phyloP scores from a whole-genome alignment of 2,329 filamentous ascomycete genomes.

The Trichoderma atrobrunneum region DNA sequence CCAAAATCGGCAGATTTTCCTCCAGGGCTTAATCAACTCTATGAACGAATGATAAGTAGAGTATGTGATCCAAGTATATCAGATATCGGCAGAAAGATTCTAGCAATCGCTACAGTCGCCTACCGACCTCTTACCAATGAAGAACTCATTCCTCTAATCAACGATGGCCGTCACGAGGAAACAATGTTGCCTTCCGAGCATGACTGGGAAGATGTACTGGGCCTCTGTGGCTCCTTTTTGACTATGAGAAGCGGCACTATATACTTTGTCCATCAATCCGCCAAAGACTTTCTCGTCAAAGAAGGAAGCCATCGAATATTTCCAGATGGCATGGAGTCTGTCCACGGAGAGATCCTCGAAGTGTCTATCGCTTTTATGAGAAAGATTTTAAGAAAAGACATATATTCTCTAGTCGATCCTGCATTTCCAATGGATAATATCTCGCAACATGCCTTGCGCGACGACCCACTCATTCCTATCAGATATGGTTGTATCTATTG shows the following conservation, averaged over 20 bases:
- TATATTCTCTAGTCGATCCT: neutral
- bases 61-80: neutral
- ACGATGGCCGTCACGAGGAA: fast-evolving
- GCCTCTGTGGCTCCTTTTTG: slow-evolving; percentile 40
- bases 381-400: neutral
- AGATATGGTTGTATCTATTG: neutral
- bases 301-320: slow-evolving; percentile 32
- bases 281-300: slow-evolving; percentile 41
- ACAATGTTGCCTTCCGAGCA: fast-evolving
- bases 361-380: neutral
- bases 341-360: slow-evolving; percentile 34
- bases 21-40: neutral
- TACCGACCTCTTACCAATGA: neutral
- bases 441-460: neutral
- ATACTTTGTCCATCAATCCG: slow-evolving; percentile 43
- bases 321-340: slow-evolving; percentile 24
- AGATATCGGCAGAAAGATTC: neutral
- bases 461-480: neutral
- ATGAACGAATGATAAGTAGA: neutral
- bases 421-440: neutral
- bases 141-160: neutral
- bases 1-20: neutral
- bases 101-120: neutral
- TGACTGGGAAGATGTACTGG: neutral
- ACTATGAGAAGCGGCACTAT: slow-evolving; percentile 31